Evolutionary conservation across 192 early-diverging fungal genomes (phyloP).

Genomic region (Coemansia sp.): DNA sequence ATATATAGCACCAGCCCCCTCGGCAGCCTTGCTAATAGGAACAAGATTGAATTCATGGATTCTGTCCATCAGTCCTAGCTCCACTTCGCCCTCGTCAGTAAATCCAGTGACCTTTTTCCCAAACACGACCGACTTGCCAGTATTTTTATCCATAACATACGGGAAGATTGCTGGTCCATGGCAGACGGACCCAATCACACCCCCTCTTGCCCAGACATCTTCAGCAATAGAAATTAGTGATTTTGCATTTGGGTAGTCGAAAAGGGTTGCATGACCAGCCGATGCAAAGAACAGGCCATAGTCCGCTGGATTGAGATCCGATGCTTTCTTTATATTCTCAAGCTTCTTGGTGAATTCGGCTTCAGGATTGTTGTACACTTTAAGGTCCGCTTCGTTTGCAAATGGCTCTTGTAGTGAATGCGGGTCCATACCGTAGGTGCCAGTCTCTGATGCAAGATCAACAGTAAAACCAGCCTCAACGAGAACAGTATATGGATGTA

Average conservation of each 20-base stretch:
- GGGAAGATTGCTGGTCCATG: conserved; percentile 68
- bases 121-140: conserved; percentile 57
- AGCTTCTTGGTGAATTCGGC: conserved; percentile 52
- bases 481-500: conserved; percentile 52
- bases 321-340: conserved; percentile 41
- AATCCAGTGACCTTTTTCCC: conserved; percentile 75
- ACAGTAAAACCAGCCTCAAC: conserved; percentile 51
- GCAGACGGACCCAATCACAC: conserved; percentile 55
- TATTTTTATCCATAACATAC: conserved; percentile 53
- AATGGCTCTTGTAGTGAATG: conserved; percentile 51
- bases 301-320: conserved; percentile 41
- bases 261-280: conserved; percentile 55
- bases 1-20: conserved; percentile 56
- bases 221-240: conserved; percentile 49
- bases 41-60: conserved; percentile 41
- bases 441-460: conserved; percentile 57
- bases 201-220: conserved; percentile 52
- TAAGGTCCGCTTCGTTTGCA: conserved; percentile 36
- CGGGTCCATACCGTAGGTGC: conserved; percentile 51
- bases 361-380: conserved; percentile 28
- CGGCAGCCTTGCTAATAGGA: conserved; percentile 40
- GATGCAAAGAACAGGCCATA: conserved; percentile 57
- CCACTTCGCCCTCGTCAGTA: conserved; percentile 63
- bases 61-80: conserved; percentile 33
- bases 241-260: conserved; percentile 53